phyloP scores from a whole-genome alignment of 495 filamentous ascomycete species.

The Trichoderma gamsii region DNA sequence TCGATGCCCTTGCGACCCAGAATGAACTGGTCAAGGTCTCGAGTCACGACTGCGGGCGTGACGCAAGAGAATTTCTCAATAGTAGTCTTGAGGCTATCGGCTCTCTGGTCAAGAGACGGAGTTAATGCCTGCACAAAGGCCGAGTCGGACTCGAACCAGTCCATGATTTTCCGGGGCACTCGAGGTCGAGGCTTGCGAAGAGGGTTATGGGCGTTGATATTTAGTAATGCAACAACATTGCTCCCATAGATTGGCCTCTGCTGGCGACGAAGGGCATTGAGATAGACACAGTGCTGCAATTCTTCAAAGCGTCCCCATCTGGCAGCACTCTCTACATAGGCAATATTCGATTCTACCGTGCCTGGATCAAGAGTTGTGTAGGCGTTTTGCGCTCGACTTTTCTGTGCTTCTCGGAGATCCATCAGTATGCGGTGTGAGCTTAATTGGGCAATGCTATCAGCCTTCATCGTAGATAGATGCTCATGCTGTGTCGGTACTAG shows the following conservation, averaged over 20 bases:
- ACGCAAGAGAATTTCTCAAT: constrained; percentile 85
- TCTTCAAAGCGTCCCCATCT: constrained; percentile 70
- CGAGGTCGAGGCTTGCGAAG: constrained; percentile 51
- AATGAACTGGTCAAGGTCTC: constrained; percentile 63
- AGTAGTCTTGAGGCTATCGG: constrained; percentile 61
- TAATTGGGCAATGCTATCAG: constrained; percentile 55
- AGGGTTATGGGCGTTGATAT: constrained; percentile 51
- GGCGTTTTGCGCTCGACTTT: constrained; percentile 53
- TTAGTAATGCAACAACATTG: constrained; percentile 64
- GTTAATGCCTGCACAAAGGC: constrained; percentile 66
- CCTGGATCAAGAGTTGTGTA: constrained; percentile 54
- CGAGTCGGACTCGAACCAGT: constrained; percentile 70
- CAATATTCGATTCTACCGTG: constrained; percentile 60
- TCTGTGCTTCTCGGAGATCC: constrained; percentile 57
- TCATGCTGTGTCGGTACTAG: constrained; percentile 71
- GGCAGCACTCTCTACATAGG: constrained; percentile 64
- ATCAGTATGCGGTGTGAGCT: constrained; percentile 58
- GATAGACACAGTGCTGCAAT: constrained; percentile 70
- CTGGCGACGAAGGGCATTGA: constrained; percentile 75
- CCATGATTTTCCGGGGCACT: constrained; percentile 47
- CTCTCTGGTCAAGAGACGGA: constrained; percentile 63
- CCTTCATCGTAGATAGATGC: constrained; percentile 52
- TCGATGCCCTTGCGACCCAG: constrained; percentile 56
- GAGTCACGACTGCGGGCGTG: constrained; percentile 78
- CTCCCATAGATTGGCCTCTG: constrained; percentile 75